Percentiles rank a stretch among this genome's conserved stretches.
phyloP scores from a whole-genome alignment of 768 basidiomycete genomes.

The Podaxis sp. region DNA sequence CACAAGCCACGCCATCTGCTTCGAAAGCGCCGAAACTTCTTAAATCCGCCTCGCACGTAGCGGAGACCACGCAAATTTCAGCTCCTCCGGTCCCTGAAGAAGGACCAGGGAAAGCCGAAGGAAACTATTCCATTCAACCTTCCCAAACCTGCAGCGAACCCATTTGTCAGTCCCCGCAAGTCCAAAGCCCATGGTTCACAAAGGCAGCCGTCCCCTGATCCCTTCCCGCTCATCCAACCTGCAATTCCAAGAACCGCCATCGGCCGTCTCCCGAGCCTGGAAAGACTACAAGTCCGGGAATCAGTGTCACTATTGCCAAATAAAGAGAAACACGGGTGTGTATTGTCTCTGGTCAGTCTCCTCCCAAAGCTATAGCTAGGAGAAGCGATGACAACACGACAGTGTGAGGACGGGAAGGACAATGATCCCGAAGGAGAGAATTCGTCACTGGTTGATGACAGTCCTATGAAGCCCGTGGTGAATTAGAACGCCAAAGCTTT shows the following conservation, averaged over 20 bases:
- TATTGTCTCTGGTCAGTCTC: constrained; percentile 35
- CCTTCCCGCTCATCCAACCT: constrained; percentile 31
- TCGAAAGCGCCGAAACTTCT: constrained; percentile 30
- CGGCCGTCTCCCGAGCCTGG: constrained; percentile 62
- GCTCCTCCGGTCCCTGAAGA: constrained; percentile 87
- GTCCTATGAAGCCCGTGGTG: constrained; percentile 59
- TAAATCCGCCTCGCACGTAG: constrained; percentile 45
- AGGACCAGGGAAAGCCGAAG: constrained; percentile 41
- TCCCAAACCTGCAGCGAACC: constrained; percentile 30
- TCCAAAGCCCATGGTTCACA: constrained; percentile 22
- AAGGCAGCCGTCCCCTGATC: constrained; percentile 28
- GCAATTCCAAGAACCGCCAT: constrained; percentile 22
- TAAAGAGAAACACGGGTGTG: constrained; percentile 68
- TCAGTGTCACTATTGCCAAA: constrained; percentile 82
- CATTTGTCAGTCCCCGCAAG: constrained; percentile 40
- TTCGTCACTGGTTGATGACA: constrained; percentile 60
- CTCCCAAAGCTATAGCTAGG: constrained; percentile 27
- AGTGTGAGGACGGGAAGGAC: constrained; percentile 33
- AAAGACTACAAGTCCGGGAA: constrained; percentile 77
- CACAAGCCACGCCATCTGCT: constrained; percentile 25
- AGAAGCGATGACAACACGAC: constrained; percentile 15
- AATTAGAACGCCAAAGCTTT: constrained; percentile 55
- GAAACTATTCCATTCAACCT: constrained; percentile 9
- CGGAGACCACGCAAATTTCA: constrained; percentile 50
- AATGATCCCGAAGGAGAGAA: constrained; percentile 27